phyloP scores from a whole-genome alignment of 352 stramenopile genomes.

The Phytophthora citricola region DNA sequence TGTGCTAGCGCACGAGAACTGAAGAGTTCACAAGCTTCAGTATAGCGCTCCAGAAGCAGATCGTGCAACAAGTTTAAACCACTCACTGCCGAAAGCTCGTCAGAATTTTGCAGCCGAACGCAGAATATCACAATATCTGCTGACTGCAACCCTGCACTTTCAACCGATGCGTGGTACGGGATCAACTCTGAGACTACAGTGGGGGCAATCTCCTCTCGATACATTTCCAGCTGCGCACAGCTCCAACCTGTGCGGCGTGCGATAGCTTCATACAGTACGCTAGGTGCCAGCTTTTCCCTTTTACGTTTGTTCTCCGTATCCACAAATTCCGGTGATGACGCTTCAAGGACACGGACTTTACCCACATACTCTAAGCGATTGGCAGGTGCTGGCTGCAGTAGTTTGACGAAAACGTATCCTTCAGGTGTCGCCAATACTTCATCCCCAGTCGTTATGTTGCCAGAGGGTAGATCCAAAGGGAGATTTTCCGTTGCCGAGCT shows the following conservation, averaged over 20 bases:
- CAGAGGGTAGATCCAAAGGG: slow-evolving; percentile 35
- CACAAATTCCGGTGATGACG: slow-evolving; percentile 9
- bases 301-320: slow-evolving; percentile 7
- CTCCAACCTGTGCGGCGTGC: slow-evolving; percentile 48
- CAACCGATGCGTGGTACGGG: slow-evolving; percentile 32
- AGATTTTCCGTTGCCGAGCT: slow-evolving; percentile 37
- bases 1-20: slow-evolving; percentile 8
- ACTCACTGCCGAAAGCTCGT: not conserved
- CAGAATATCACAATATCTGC: slow-evolving; percentile 77
- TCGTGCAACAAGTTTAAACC: slow-evolving; percentile 9
- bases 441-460: not conserved
- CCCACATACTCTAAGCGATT: slow-evolving; percentile 34
- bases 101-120: slow-evolving; percentile 28
- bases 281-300: slow-evolving; percentile 33
- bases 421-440: slow-evolving; percentile 8
- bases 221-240: slow-evolving; percentile 62
- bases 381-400: slow-evolving; percentile 33
- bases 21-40: slow-evolving; percentile 44
- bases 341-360: slow-evolving; percentile 58
- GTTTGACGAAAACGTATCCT: slow-evolving; percentile 59
- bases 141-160: slow-evolving; percentile 38
- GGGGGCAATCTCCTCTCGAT: slow-evolving; percentile 81
- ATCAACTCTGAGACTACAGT: slow-evolving; percentile 60
- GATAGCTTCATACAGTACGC: slow-evolving; percentile 54
- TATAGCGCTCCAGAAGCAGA: slow-evolving; percentile 55